phyloP scores from a whole-genome alignment of 176 grass and related monocot species.

The Avena insularis region DNA sequence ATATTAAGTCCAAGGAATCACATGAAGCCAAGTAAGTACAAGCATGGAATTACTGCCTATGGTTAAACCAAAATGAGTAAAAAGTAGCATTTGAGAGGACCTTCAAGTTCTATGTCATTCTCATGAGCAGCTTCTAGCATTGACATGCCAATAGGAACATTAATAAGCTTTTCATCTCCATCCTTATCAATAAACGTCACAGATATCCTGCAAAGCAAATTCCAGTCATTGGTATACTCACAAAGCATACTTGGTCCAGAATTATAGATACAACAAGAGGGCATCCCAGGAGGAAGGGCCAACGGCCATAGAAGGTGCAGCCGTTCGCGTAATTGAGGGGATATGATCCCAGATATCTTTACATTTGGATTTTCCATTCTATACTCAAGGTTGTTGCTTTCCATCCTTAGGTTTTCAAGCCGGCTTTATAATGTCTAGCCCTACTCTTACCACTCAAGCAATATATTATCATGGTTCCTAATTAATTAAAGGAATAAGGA shows the following conservation, averaged over 20 bases:
- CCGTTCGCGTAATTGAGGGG: neutral
- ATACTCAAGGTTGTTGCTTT: neutral
- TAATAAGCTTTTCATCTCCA: slow-evolving; percentile 75
- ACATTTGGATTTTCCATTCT: neutral
- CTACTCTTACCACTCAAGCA: neutral
- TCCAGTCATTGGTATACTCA: neutral
- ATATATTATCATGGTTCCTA: neutral
- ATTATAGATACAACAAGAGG: neutral
- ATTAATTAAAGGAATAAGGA: neutral
- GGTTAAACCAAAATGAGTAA: slow-evolving; percentile 11
- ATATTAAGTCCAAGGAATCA: slow-evolving; percentile 20
- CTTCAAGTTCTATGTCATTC: slow-evolving; percentile 98
- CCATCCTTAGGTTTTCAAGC: neutral
- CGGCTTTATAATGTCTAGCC: neutral
- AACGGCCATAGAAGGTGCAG: neutral
- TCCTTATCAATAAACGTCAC: slow-evolving; percentile 87
- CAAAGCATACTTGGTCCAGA: neutral
- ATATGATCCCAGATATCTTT: neutral
- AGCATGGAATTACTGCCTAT: neutral
- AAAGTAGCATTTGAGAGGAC: slow-evolving; percentile 22
- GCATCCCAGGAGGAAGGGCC: neutral
- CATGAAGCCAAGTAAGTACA: slow-evolving; percentile 5
- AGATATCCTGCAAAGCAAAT: slow-evolving; percentile 71
- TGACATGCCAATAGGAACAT: slow-evolving; percentile 96
- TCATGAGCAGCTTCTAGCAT: slow-evolving; percentile 96